Evolutionary conservation across 768 basidiomycete genomes (phyloP), one percentile per base, ranked within the genome.

Genomic region (Lactifluus volemus): DNA sequence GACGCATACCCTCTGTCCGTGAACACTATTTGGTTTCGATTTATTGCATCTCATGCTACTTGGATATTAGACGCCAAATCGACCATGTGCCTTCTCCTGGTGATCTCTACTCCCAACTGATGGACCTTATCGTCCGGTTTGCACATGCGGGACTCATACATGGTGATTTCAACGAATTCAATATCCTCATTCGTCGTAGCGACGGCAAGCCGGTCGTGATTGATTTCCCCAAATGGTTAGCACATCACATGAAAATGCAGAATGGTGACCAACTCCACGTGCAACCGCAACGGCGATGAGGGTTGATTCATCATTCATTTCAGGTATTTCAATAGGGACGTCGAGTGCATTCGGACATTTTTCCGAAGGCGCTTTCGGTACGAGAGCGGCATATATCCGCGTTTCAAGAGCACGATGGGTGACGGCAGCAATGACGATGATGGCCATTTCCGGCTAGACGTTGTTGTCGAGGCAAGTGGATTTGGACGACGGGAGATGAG

Each of bases 221-320:
- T 68, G 97, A 99, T 76, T 99, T 99, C 72, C 97, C 97, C 97
- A 99, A 76, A 98, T 98, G 96, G 92, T 98, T 73, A 92, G 89
- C 78, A 95, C 91, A 30, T 89, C 93, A 50, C 97, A 99, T 66
- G 84, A 85, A 68, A 97, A 99, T 71, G 97, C 97, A 5, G 97
- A 98, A 76, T 97, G 89, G 92, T 93, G 67, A 72, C 84, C 66
- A 19, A n/a, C 12, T 19, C 48, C 50, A 17, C 29, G 38, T 21
- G 42, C 49, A 36, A 30, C 39, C 36, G 14, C 34, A 17, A 41
- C 17, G 17, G 19, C 29, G 48, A 41, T 47, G 39, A 2, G 25
- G 25, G 52, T 50, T 34, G 41, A 51, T 49, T 61, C 47, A 65
- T 32, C n/a, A 65, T 32, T 17, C 60, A 59, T 63, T 49, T 41